These are phyloP conservation scores for Saccharomyces hybrid DNA, from an alignment of 1,139 yeast species.

Conservation along the genomic window DNA sequence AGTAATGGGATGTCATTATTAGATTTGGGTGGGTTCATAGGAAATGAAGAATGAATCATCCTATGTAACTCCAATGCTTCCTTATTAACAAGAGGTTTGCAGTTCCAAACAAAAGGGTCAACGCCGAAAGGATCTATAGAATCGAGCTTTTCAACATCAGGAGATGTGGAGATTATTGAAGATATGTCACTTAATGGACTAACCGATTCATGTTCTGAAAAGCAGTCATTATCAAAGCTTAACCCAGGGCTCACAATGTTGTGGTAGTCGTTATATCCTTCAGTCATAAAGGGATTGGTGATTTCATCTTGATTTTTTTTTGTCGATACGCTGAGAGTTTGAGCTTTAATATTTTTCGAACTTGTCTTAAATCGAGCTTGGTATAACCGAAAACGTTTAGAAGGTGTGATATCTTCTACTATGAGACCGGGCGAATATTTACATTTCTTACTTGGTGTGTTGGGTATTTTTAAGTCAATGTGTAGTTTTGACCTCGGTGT, in stretches of 20 bases:
- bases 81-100: conserved; percentile 10
- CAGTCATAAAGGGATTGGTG: conserved; percentile 3
- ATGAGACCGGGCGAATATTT: neutral
- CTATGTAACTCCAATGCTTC: conserved; percentile 13
- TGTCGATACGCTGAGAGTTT: neutral
- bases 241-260: conserved; percentile 11
- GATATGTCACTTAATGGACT: conserved; percentile 9
- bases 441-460: conserved; percentile 14
- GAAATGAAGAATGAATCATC: conserved; percentile 22
- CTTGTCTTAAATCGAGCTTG: conserved; percentile 2
- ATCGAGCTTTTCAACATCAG: conserved; percentile 10
- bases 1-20: conserved; percentile 13
- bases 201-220: neutral
- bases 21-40: conserved; percentile 18
- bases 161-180: conserved; percentile 14
- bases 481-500: conserved; percentile 10
- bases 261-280: neutral
- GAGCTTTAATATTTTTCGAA: conserved; percentile 4
- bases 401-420: conserved; percentile 8
- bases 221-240: neutral
- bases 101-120: conserved; percentile 6
- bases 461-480: conserved; percentile 6
- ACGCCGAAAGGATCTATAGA: conserved; percentile 10
- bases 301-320: neutral
- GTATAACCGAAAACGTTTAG: conserved; percentile 7